Base-by-base conservation (phyloP, 352 stramenopile genomes). In the Aphanomyces cochlioides region DNA sequence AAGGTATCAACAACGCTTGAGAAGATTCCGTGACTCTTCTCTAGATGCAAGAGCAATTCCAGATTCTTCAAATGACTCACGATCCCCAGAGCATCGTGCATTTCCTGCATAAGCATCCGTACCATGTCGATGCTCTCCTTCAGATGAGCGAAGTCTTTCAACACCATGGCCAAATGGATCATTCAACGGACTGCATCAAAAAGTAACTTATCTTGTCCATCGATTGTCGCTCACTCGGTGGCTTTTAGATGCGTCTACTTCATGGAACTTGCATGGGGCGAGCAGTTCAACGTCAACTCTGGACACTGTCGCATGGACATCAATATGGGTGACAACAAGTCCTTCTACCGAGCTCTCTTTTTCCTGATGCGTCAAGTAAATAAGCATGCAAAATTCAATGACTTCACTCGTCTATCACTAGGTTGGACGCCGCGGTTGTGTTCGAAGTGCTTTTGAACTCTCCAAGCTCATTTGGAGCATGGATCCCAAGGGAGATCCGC, bases 111-210 rank as follows among this genome's bases (percentile, higher is more conserved):
- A 84, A 85, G 7, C 85, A 95, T 39, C 87, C 87, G 54, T 95
- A 89, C 78, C 87, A 95, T 66, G 85, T 93, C 40, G 87, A 93
- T 63, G 85, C 87, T 28, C 74, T 93, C 45, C 77, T 95, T 5
- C 88, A 90, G 65, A 93, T 95, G 84, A 92, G 81, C 58, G 84
- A 93, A 72, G 84, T 95, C 36, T 93, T 91, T 67, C 87, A 95
- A 73, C 87, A 95, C 63, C 87, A 95, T 56, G 87, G 87, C 2
- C 87, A 95, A 59, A 95, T 93, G 82, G 87, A 95, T 45, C 84
- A 95, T 50, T 82, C 87, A 0, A 75, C 80, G 0, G 87, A 95
- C 66, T 92, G 84, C 67, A 93, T 95, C 70, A 93, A 95, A 75
- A 70, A 70, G 64, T 70, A 63, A 15, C 37, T 48, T 53, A 17